phyloP scores from a whole-genome alignment of 2,329 filamentous ascomycete genomes.

The Pseudogymnoascus sp. region DNA sequence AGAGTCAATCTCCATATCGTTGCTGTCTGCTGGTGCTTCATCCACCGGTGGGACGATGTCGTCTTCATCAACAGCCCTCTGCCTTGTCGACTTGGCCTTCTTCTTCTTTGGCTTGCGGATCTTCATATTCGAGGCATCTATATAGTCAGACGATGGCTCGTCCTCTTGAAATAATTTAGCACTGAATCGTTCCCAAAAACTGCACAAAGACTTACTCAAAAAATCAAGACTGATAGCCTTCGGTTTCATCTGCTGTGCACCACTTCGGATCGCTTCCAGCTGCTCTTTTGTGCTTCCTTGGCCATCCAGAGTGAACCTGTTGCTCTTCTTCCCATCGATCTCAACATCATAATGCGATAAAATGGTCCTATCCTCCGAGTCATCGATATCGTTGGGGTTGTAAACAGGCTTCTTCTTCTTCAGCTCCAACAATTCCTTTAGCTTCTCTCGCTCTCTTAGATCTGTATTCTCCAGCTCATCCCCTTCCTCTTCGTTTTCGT shows the following conservation, averaged over 20 bases:
- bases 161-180: slow-evolving; percentile 42
- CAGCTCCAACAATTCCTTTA: slow-evolving; percentile 68
- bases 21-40: slow-evolving; percentile 28
- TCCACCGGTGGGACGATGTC: slow-evolving; percentile 43
- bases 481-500: slow-evolving; percentile 75
- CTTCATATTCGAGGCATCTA: slow-evolving; percentile 80
- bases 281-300: slow-evolving; percentile 63
- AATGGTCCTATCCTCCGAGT: slow-evolving; percentile 59
- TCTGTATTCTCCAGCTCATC: slow-evolving; percentile 81
- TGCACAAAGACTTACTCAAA: slow-evolving; percentile 35
- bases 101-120: slow-evolving; percentile 93
- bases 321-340: slow-evolving; percentile 81
- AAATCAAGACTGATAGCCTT: slow-evolving; percentile 74
- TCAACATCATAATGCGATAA: slow-evolving; percentile 93
- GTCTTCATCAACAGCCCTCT: slow-evolving; percentile 59
- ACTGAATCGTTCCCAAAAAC: slow-evolving; percentile 10
- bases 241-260: slow-evolving; percentile 54
- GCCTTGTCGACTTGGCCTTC: slow-evolving; percentile 68
- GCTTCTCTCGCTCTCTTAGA: slow-evolving; percentile 63
- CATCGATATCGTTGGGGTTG: slow-evolving; percentile 68
- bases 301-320: slow-evolving; percentile 79
- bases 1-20: slow-evolving; percentile 71
- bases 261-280: slow-evolving; percentile 43
- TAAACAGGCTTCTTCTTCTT: slow-evolving; percentile 90
- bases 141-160: slow-evolving; percentile 73